phyloP scores from a whole-genome alignment of 2,329 filamentous ascomycete genomes.

The Xylariaceae sp. region DNA sequence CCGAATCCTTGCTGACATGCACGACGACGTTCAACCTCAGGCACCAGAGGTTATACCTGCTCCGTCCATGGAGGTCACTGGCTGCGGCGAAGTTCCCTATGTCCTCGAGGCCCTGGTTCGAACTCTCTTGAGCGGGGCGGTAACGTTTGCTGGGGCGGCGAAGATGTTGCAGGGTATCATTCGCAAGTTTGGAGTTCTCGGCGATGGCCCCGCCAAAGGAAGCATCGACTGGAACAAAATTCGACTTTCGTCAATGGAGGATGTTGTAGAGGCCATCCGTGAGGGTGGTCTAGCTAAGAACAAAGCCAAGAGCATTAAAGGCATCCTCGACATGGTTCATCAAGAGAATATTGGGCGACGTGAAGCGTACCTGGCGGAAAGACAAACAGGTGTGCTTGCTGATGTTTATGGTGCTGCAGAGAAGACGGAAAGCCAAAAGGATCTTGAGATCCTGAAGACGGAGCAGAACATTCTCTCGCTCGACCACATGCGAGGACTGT shows the following conservation, averaged over 20 bases:
- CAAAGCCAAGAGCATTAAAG: constrained; percentile 71
- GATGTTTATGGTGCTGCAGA: constrained; percentile 39
- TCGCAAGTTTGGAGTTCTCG: constrained; percentile 57
- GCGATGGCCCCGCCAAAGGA: constrained; percentile 62
- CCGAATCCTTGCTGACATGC: constrained; percentile 58
- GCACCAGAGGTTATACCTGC: constrained; percentile 62
- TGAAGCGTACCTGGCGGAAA: constrained; percentile 43
- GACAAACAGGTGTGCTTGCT: constrained; percentile 37
- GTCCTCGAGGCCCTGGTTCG: constrained; percentile 52
- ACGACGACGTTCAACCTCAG: constrained; percentile 57
- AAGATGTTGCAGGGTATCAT: constrained; percentile 64
- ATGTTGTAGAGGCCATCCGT: constrained; percentile 67
- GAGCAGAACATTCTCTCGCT: constrained; percentile 56
- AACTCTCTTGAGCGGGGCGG: constrained; percentile 50
- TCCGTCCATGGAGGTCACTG: constrained; percentile 67
- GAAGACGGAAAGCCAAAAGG: constrained; percentile 45
- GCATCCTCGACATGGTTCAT: constrained; percentile 68
- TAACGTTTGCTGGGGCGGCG: constrained; percentile 51
- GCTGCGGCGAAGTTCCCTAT: constrained; percentile 56
- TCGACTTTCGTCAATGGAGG: constrained; percentile 51
- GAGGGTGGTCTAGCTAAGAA: constrained; percentile 65
- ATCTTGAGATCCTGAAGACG: constrained; percentile 53
- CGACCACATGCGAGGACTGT: constrained; percentile 45
- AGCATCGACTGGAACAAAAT: constrained; percentile 75
- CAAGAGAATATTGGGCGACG: constrained; percentile 54